phyloP scores from a whole-genome alignment of 108 stramenopile genomes.

The Thalassiosira profunda region DNA sequence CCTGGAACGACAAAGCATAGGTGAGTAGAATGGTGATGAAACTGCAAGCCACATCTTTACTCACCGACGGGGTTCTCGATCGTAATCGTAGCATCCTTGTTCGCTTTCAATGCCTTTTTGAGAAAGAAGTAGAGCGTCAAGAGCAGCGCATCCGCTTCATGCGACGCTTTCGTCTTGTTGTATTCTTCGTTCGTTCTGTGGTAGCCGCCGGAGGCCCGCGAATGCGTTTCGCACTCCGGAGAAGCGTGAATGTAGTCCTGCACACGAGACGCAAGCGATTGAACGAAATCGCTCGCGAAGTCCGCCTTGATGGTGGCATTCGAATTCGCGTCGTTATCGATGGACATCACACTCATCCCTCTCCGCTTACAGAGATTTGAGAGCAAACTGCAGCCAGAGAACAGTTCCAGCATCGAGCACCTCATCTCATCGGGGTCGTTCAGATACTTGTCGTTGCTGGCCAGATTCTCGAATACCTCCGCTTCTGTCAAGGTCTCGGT shows the following conservation, averaged over 20 bases:
- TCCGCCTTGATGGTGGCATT: conserved; percentile 37
- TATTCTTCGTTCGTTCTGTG: conserved; percentile 33
- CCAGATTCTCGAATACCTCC: conserved; percentile 26
- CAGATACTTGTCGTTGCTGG: neutral
- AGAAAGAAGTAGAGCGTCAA: conserved; percentile 2
- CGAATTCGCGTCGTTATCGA: conserved; percentile 27
- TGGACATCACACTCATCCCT: conserved; percentile 25
- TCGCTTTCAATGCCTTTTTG: neutral
- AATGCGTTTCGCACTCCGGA: conserved; percentile 47
- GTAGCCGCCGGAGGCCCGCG: conserved; percentile 22
- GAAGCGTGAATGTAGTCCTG: conserved; percentile 54
- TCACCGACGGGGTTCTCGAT: conserved; percentile 28
- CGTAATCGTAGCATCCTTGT: conserved; percentile 20
- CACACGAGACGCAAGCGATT: neutral
- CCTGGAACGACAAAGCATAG: too few relatives aligned
- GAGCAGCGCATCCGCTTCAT: conserved; percentile 20
- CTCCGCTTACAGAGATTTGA: conserved; percentile 24
- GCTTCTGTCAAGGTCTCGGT: conserved; percentile 18
- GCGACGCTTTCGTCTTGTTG: conserved; percentile 14
- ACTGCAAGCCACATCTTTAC: too few relatives aligned
- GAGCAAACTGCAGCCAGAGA: conserved; percentile 37
- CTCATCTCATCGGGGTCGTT: neutral
- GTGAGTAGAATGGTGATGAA: too few relatives aligned
- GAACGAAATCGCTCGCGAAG: conserved; percentile 16
- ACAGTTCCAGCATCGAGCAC: conserved; percentile 14